A percentile compares a stretch with the other conserved stretches of the same genome.
These are phyloP conservation scores for Breviolum minutum DNA, from an alignment of 73 alveolate species.

Conservation along the genomic window DNA sequence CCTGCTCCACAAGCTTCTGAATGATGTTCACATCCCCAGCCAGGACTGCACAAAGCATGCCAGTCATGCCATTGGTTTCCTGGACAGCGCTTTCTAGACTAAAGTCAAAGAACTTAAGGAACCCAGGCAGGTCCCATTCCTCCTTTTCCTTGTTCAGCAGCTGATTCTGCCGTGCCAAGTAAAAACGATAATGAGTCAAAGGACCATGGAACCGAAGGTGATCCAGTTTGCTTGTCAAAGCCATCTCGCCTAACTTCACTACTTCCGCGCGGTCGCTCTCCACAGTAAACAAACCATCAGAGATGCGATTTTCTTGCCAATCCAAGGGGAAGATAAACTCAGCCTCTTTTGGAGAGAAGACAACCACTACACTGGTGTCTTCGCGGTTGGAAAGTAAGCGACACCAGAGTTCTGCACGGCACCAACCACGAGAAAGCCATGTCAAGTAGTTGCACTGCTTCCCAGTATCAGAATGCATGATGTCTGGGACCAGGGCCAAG, in stretches of 20 bases:
- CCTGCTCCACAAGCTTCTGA: neutral
- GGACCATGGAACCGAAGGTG: neutral
- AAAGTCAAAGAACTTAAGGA: neutral
- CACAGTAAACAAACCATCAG: slow-evolving; percentile 15
- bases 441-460: neutral
- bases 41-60: slow-evolving; percentile 34
- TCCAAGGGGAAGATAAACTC: slow-evolving; percentile 40
- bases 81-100: neutral
- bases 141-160: slow-evolving; percentile 20
- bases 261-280: slow-evolving; percentile 24
- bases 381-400: slow-evolving; percentile 28
- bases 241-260: slow-evolving; percentile 29
- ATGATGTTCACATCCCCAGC: slow-evolving; percentile 26
- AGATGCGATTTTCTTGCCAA: slow-evolving; percentile 31
- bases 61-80: slow-evolving; percentile 28
- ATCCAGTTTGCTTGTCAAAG: neutral
- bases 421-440: slow-evolving; percentile 45
- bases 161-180: neutral
- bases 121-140: neutral
- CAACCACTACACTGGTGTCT: slow-evolving; percentile 1
- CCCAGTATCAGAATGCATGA: neutral
- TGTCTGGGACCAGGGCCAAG: neutral
- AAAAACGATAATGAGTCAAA: neutral
- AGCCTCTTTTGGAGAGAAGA: slow-evolving; percentile 27
- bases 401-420: slow-evolving; percentile 50